phyloP scores from a whole-genome alignment of 2,329 filamentous ascomycete genomes.

The Aspergillus oerlinghausenensis region DNA sequence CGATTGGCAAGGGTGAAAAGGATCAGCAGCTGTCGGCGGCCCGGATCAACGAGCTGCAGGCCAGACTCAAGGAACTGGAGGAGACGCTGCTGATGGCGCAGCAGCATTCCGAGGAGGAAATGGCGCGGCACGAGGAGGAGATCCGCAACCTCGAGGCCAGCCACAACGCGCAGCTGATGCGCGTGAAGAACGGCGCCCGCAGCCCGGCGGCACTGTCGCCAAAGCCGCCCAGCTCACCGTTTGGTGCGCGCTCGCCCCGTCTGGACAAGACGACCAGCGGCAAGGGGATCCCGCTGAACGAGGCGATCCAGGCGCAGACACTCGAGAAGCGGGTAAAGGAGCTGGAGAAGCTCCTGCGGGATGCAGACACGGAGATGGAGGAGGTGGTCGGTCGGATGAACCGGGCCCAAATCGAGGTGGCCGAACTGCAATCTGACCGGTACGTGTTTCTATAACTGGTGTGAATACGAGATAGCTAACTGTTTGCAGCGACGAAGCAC shows the following conservation, averaged over 20 bases:
- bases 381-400: conserved; percentile 80
- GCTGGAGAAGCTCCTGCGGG: conserved; percentile 72
- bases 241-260: conserved; percentile 55
- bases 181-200: conserved; percentile 56
- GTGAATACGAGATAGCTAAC: conserved; percentile 16
- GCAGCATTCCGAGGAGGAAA: conserved; percentile 76
- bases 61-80: conserved; percentile 73
- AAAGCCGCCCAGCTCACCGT: conserved; percentile 58
- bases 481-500: conserved; percentile 60
- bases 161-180: conserved; percentile 70
- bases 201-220: conserved; percentile 48
- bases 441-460: conserved; percentile 17
- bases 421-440: conserved; percentile 62
- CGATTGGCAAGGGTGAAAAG: conserved; percentile 75
- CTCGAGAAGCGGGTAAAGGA: conserved; percentile 76
- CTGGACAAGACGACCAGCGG: conserved; percentile 61
- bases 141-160: conserved; percentile 69
- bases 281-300: conserved; percentile 54
- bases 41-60: conserved; percentile 79
- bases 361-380: conserved; percentile 77
- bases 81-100: conserved; percentile 80
- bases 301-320: conserved; percentile 68
- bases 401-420: conserved; percentile 74
- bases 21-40: conserved; percentile 76
- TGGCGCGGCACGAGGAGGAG: conserved; percentile 82